phyloP scores from a whole-genome alignment of 768 basidiomycete genomes.

The Lyophyllum atratum region DNA sequence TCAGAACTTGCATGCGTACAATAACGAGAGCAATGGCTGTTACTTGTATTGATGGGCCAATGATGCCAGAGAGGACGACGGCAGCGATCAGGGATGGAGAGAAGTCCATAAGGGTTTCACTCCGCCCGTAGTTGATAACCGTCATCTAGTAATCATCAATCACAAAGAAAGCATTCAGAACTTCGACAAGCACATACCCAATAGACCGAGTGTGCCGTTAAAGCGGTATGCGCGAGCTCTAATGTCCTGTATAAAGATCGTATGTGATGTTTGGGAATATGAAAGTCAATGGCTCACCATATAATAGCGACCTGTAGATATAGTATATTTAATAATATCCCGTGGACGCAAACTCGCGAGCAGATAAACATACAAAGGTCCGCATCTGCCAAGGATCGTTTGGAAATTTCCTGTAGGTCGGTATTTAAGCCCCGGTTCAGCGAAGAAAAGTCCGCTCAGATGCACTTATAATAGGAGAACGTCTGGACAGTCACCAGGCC shows the following conservation, averaged over 20 bases:
- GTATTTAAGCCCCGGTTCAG: not conserved
- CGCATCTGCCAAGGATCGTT: not conserved
- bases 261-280: not conserved
- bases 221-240: slow-evolving; percentile 11
- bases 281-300: slow-evolving; percentile 1
- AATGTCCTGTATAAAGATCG: not conserved
- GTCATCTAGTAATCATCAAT: not conserved
- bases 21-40: not conserved
- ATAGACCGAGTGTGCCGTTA: slow-evolving; percentile 13
- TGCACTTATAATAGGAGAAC: slow-evolving; percentile 9
- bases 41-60: not conserved
- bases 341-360: no score
- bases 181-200: not conserved
- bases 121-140: not conserved
- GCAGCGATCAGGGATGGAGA: not conserved
- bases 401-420: not conserved
- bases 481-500: slow-evolving; percentile 14
- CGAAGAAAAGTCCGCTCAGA: not conserved
- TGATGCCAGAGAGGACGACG: not conserved
- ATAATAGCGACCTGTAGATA: slow-evolving; percentile 11
- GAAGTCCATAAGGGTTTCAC: not conserved
- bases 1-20: not conserved
- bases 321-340: not conserved
- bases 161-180: not conserved
- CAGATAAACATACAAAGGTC: not conserved